phyloP scores from a whole-genome alignment of 2,329 filamentous ascomycete species.

The Didymosphaeria variabile region DNA sequence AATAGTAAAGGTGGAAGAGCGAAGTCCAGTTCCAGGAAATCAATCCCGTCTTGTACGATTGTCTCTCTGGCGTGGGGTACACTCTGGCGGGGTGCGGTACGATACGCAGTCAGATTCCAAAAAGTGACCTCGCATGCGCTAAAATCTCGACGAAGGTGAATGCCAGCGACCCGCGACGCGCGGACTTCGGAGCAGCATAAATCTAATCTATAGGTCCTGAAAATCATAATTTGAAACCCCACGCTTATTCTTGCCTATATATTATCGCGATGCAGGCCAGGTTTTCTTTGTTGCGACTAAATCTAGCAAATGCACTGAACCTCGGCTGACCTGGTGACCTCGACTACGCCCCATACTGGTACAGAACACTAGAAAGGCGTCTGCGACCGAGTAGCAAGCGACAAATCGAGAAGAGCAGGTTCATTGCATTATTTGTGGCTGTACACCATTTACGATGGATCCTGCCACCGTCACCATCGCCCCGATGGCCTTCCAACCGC shows the following conservation, averaged over 20 bases:
- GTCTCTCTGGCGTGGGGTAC: too few relatives aligned
- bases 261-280: neutral
- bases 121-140: slow-evolving; percentile 6
- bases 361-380: too few relatives aligned
- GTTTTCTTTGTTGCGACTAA: neutral
- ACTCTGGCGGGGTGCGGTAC: neutral
- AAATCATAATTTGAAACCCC: neutral
- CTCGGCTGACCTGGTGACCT: neutral
- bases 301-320: neutral
- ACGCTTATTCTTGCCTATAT: slow-evolving; percentile 3
- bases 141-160: neutral
- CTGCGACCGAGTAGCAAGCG: neutral
- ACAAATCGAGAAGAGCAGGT: neutral
- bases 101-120: neutral
- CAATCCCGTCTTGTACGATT: too few relatives aligned
- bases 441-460: neutral
- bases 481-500: neutral
- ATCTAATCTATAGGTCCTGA: neutral
- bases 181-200: neutral
- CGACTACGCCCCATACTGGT: neutral
- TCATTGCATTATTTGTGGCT: neutral
- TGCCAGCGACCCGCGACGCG: neutral
- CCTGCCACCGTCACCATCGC: neutral
- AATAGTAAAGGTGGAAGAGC: too few relatives aligned
- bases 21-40: too few relatives aligned